Evolutionary conservation across 139 green algal genomes (phyloP), one percentile per base, ranked within the genome.

Genomic region (Parachlorella kessleri): DNA sequence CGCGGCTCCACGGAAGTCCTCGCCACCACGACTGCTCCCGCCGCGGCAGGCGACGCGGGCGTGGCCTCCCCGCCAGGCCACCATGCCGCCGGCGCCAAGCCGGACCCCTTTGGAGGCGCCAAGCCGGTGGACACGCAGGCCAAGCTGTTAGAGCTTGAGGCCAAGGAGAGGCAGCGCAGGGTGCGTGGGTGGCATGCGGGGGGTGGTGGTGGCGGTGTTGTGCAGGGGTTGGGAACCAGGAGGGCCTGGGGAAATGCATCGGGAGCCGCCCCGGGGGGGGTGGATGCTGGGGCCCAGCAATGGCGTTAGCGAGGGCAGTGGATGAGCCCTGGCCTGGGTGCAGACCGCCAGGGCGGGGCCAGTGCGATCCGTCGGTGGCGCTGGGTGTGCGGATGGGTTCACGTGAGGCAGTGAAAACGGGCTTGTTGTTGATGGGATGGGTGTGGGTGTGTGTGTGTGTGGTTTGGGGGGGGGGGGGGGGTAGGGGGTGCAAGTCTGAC

Each of bases 31-130:
- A 10, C 53, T 38, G 75, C 42, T 5, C 5, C 41, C 35, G 55
- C 67, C 6, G 38, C 35, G 1, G 26, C 30, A 28, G 32, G 28
- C 41, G 4, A 28, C 33, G 36, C 63, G 41, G 41, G 36, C 37
- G 39, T 41, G 23, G 24, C 53, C 38, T 59, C 41, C 38, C 40
- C 78, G 54, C 42, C 32, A 21, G 53, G n/a, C n/a, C n/a, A n/a
- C n/a, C 23, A 28, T 26, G 24, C 24, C 37, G 23, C 30, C 35
- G 18, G 65, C 42, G 40, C 63, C 76, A 32, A 67, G 82, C 36
- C 26, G 33, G 90, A 91, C 68, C 87, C 85, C 9, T 91, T 91
- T 80, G 87, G 87, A 3, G 73, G 70, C 32, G 87, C 87, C 53
- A 83, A 81, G 70, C 87, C 87, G 18, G 71, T 81, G 18, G 82